phyloP scores from a whole-genome alignment of 2,329 filamentous ascomycete genomes.

The Dactylellina drechsleri region DNA sequence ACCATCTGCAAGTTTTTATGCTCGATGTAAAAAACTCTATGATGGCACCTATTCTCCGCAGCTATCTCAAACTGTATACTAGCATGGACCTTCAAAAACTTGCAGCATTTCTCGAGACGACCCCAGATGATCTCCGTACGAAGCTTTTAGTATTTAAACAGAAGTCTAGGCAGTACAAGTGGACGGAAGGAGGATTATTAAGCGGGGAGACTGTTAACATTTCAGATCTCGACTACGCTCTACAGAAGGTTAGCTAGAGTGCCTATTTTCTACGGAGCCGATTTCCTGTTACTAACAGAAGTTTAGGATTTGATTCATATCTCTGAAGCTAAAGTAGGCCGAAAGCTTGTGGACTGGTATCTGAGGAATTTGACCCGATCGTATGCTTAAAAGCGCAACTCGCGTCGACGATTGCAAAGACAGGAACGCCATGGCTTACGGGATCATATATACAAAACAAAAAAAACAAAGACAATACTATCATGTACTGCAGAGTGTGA shows the following conservation, averaged over 20 bases:
- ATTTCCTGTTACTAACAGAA: too few relatives aligned
- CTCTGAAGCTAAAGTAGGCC: constrained; percentile 96
- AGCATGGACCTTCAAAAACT: constrained; percentile 99
- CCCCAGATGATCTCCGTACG: constrained; percentile 92
- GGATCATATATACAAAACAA: not conserved
- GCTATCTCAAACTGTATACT: constrained; percentile 98
- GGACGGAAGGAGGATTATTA: constrained; percentile 86
- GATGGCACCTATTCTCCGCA: constrained; percentile 90
- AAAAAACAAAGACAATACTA: not conserved
- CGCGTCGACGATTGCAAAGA: too few relatives aligned
- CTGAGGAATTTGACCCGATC: constrained; percentile 94
- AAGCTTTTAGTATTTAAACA: constrained; percentile 99
- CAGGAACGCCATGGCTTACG: too few relatives aligned
- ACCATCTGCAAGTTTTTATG: constrained; percentile 98
- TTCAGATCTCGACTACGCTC: constrained; percentile 94
- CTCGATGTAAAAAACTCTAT: constrained; percentile 99
- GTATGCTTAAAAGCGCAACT: constrained; percentile 65
- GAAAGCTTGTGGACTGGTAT: constrained; percentile 98
- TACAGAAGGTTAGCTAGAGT: constrained; percentile 78
- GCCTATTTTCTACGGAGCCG: too few relatives aligned
- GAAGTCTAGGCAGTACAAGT: constrained; percentile 93
- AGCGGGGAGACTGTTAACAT: constrained; percentile 93
- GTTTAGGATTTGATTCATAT: constrained; percentile 92
- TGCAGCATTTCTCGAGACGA: constrained; percentile 93
- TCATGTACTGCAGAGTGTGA: too few relatives aligned